Base-by-base conservation (phyloP, 768 basidiomycete species). In the Russula vinacea region DNA sequence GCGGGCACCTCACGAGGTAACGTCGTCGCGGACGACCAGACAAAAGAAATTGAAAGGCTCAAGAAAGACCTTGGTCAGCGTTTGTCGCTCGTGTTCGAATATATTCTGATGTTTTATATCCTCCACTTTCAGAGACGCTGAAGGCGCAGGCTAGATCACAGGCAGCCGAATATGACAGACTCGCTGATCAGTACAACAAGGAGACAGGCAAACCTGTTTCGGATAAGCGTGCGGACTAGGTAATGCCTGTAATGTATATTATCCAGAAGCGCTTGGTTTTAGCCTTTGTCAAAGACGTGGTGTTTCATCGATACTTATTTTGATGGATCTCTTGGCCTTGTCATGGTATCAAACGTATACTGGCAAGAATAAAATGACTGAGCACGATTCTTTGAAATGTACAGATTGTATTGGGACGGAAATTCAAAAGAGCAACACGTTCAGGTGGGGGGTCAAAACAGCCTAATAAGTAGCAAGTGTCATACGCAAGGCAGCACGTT, bases 121-220 rank as follows among this genome's bases (percentile, higher is more conserved):
- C 33, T 50, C 10, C 33, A 37, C 33, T 57, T 54, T 35, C 69
- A 92, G 91, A 86, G 22, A 88, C 86, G 22, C 74, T 94, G 60
- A 92, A 92, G 79, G 89, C 87, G 75, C 92, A 94, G 74, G 88
- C 90, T 0, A 73, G 78, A 0, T 88, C 90, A 69, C 90, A 94
- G 67, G 87, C 85, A 5, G 80, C 78, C 26, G 90, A 94, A 72
- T 94, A 90, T 70, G 88, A 93, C 76, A 81, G 92, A 59, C 83
- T 95, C 59, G 88, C 91, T 1, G 87, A 85, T 5, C 84, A 86
- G 74, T 85, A 86, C 76, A 92, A 91, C 73, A 78, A 85, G 62
- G 80, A 83, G 55, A 88, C 87, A 0, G 90, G 89, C 3, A 73
- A 74, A 42, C n/a, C 64, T 10, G 72, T 75, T 1, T 82, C 80